phyloP scores from a whole-genome alignment of 495 filamentous ascomycete species.

The Lichina pygmaea region DNA sequence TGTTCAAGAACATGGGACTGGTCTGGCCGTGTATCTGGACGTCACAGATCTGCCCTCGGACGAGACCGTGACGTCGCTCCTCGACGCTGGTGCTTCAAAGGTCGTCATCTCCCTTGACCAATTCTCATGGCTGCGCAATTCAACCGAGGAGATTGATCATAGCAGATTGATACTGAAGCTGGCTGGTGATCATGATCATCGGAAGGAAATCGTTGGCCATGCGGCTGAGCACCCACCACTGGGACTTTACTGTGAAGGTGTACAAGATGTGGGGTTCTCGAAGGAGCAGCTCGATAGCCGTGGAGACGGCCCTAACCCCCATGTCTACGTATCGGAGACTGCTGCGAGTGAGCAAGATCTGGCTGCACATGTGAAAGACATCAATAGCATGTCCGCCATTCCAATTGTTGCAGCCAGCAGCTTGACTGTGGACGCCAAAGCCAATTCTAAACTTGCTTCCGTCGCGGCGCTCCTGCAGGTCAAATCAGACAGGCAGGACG shows the following conservation, averaged over 20 bases:
- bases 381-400: slow-evolving; percentile 29
- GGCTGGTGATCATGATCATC: slow-evolving; percentile 8
- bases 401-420: slow-evolving; percentile 47
- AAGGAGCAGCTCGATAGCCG: slow-evolving; percentile 17
- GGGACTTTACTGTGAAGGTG: slow-evolving; percentile 22
- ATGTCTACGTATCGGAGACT: slow-evolving; percentile 14
- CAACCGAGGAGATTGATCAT: slow-evolving; percentile 26
- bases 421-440: slow-evolving; percentile 31
- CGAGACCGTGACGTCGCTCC: slow-evolving; percentile 48
- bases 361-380: slow-evolving; percentile 6
- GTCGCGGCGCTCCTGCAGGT: slow-evolving; percentile 40
- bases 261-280: slow-evolving; percentile 12
- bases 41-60: slow-evolving; percentile 36
- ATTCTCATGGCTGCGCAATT: slow-evolving; percentile 19
- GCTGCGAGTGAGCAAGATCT: slow-evolving; percentile 1
- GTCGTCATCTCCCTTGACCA: slow-evolving; percentile 55
- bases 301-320: slow-evolving; percentile 13
- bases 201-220: slow-evolving; percentile 23
- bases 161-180: slow-evolving; percentile 27
- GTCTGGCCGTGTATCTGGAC: slow-evolving; percentile 48
- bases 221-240: slow-evolving; percentile 22
- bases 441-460: slow-evolving; percentile 28
- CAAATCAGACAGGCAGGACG: slow-evolving; percentile 60
- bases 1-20: slow-evolving; percentile 5
- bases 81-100: slow-evolving; percentile 69